Evolutionary conservation across 1,139 yeast species (phyloP).

Genomic region (Suhomyces panamericanus): DNA sequence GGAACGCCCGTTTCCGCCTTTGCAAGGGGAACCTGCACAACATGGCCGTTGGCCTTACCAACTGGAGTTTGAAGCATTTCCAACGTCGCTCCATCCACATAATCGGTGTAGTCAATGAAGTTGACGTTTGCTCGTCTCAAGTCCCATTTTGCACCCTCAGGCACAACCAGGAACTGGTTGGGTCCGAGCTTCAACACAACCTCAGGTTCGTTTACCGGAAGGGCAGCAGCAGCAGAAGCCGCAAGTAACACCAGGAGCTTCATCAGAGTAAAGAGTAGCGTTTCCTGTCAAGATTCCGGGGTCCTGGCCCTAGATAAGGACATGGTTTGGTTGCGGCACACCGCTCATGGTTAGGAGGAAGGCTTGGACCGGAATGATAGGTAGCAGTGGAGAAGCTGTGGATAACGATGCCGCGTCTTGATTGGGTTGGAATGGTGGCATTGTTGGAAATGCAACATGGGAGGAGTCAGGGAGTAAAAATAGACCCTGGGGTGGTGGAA

Average conservation of each 20-base stretch:
- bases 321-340: background rate
- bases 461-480: too few species aligned
- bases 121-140: slow-evolving; percentile 54
- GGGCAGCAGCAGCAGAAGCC: background rate
- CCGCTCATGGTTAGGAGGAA: too few species aligned
- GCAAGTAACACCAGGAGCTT: background rate
- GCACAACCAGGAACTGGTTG: slow-evolving; percentile 39
- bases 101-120: slow-evolving; percentile 72
- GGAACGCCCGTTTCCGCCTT: slow-evolving; percentile 17
- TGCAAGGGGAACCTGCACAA: background rate
- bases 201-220: background rate
- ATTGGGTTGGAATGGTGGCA: too few species aligned
- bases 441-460: too few species aligned
- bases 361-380: too few species aligned
- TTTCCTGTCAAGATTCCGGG: too few species aligned
- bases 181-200: slow-evolving; percentile 41
- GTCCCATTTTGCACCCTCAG: slow-evolving; percentile 57
- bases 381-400: too few species aligned
- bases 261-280: background rate
- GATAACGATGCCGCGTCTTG: too few species aligned
- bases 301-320: too few species aligned
- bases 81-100: slow-evolving; percentile 38
- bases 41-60: background rate
- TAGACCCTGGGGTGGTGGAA: too few species aligned
- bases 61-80: slow-evolving; percentile 6